phyloP scores from a whole-genome alignment of 345 rosid genomes.

The Geranium brycei region DNA sequence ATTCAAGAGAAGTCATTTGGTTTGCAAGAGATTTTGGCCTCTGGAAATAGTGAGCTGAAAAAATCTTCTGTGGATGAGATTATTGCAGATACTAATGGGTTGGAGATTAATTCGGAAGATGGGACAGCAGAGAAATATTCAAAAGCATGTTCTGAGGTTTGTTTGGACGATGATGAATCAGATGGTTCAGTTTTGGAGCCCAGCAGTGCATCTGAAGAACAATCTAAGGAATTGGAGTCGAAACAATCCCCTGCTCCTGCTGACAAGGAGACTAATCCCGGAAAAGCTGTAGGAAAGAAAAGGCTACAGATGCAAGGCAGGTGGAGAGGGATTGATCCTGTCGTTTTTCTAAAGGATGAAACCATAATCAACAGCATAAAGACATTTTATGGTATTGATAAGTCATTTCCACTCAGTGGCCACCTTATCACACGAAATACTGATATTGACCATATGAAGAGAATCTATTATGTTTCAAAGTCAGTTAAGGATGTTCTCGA shows the following conservation, averaged over 20 bases:
- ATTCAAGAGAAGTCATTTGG: constrained; percentile 4
- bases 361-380: constrained; percentile 47
- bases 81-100: constrained; percentile 17
- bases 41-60: constrained; percentile 17
- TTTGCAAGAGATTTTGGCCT: constrained; percentile 1
- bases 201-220: constrained; percentile 17
- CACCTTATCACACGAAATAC: constrained; percentile 78
- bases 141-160: constrained; percentile 30
- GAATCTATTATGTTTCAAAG: constrained; percentile 77
- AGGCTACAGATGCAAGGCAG: constrained; percentile 84
- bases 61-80: constrained; percentile 22
- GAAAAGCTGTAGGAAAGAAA: constrained; percentile 41
- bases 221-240: constrained; percentile 4
- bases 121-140: constrained; percentile 19
- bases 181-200: constrained; percentile 17
- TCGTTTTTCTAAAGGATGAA: constrained; percentile 69
- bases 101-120: constrained; percentile 20
- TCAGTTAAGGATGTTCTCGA: constrained; percentile 70
- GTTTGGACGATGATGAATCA: constrained; percentile 19
- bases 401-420: constrained; percentile 53
- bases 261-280: constrained; percentile 28
- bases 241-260: constrained; percentile 21
- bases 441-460: constrained; percentile 72
- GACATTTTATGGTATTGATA: constrained; percentile 67
- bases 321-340: constrained; percentile 97